Percentiles rank a stretch among this genome's conserved stretches.
phyloP scores from a whole-genome alignment of 805 yeast genomes.

The Yamadazyma insecticola region DNA sequence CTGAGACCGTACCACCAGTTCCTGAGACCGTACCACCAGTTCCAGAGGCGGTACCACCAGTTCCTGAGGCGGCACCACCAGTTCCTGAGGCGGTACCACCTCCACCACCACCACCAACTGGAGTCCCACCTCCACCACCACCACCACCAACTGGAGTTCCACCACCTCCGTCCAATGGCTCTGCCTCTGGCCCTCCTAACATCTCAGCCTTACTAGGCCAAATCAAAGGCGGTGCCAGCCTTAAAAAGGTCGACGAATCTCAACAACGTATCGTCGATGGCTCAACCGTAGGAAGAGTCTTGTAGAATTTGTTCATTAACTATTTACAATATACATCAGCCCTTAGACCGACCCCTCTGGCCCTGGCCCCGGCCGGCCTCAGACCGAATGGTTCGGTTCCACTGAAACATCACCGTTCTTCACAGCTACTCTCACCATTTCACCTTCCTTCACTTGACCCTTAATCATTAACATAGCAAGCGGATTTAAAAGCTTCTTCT shows the following conservation, averaged over 20 bases:
- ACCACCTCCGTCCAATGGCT: slow-evolving; percentile 22
- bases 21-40: slow-evolving; percentile 14
- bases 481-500: slow-evolving; percentile 80
- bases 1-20: slow-evolving; percentile 6
- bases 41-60: slow-evolving; percentile 14
- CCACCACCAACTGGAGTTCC: slow-evolving; percentile 22
- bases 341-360: too few species aligned
- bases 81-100: slow-evolving; percentile 17
- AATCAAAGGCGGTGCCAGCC: slow-evolving; percentile 47
- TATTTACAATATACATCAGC: slow-evolving; percentile 4
- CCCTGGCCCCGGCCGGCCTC: too few species aligned
- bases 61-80: slow-evolving; percentile 20
- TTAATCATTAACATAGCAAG: slow-evolving; percentile 75
- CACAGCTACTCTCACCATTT: slow-evolving; percentile 24
- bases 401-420: slow-evolving; percentile 21
- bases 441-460: slow-evolving; percentile 59
- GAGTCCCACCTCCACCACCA: slow-evolving; percentile 19
- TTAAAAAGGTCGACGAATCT: slow-evolving; percentile 47
- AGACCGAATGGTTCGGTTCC: slow-evolving; percentile 30
- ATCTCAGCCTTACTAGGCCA: slow-evolving; percentile 53
- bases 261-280: slow-evolving; percentile 45
- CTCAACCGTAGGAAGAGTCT: slow-evolving; percentile 48
- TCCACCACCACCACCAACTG: slow-evolving; percentile 19
- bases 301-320: slow-evolving; percentile 8
- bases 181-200: slow-evolving; percentile 30